phyloP scores from a whole-genome alignment of 2,329 filamentous ascomycete genomes.

The Claviceps sp. region DNA sequence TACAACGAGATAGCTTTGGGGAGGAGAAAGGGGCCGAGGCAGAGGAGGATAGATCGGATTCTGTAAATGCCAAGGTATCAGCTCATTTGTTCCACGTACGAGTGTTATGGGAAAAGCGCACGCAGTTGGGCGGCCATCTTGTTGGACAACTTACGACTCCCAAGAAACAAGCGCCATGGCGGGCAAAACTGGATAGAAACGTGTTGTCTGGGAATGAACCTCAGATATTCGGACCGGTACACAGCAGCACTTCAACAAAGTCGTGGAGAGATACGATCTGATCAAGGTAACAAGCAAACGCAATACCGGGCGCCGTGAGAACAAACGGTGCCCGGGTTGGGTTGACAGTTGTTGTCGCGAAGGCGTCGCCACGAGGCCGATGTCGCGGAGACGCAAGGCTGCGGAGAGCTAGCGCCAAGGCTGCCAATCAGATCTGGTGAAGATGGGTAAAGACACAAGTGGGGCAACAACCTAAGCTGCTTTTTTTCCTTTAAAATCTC shows the following conservation, averaged over 20 bases:
- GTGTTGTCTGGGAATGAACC: not conserved
- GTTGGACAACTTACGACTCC: conserved; percentile 5
- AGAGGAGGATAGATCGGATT: conserved; percentile 41
- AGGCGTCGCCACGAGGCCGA: no score
- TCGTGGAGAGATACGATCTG: not conserved
- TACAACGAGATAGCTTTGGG: conserved; percentile 54
- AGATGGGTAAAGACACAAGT: not conserved
- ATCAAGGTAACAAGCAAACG: no score
- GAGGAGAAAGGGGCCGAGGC: conserved; percentile 60
- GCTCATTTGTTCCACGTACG: not conserved
- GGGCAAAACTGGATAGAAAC: not conserved
- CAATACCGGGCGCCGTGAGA: not conserved
- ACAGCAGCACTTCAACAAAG: not conserved
- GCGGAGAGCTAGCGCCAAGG: no score
- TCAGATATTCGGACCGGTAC: not conserved
- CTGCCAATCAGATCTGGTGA: no score
- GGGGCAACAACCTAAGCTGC: not conserved
- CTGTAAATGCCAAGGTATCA: conserved; percentile 8
- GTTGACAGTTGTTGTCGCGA: no score
- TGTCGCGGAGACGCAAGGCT: no score
- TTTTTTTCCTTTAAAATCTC: not conserved
- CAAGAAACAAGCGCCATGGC: conserved; percentile 7
- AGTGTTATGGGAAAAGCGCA: not conserved
- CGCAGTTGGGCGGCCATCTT: not conserved
- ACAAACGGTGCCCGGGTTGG: not conserved